Base-by-base conservation (phyloP, 495 filamentous ascomycete genomes). In the Astrocystis sublimbata region DNA sequence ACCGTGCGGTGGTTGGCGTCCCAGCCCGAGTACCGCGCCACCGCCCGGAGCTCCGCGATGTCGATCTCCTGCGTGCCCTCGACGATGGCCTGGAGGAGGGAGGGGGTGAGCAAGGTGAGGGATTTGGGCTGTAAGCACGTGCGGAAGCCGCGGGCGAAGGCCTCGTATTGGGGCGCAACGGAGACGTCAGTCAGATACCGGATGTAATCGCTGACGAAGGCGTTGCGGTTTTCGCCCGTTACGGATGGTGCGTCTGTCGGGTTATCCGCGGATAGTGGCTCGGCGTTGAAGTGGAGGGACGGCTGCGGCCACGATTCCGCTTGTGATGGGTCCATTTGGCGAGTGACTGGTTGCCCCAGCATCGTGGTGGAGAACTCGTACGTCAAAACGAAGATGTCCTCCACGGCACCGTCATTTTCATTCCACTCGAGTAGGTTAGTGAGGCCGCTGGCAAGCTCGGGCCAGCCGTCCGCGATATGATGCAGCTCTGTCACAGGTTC, bases 181-280 rank as follows among this genome's bases (percentile, higher is more conserved):
- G 92, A 92, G 49, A 88, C 84, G 68, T 90, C 81, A 0, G 90
- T 92, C 31, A 98, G 80, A 83, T 90, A 96, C 56, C 82, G 84
- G 64, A 96, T 90, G 74, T 98, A 97, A 71, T 96, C 91, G n/a
- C 80, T 82, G 10, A 97, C 89, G 68, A 89, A 98, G 54, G 86
- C 79, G 41, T 86, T 77, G 36, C 91, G 87, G 73, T 93, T 96
- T 31, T 78, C 81, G 62, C 88, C 88, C 1, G 90, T 96, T 49
- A 98, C 88, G 23, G 87, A 68, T 9, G 75, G 75, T 6, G 85
- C 78, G 30, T 87, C 89, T 12, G 81, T 70, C 9, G 73, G 72
- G 63, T 75, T 76, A 38, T 58, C 65, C 1, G 65, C 58, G 9
- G 75, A 65, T 9, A 73, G 70, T 4, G 76, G 65, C 8, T 70